A percentile compares a stretch with the other conserved stretches of the same genome.
Evolutionary conservation across 352 stramenopile genomes (phyloP).

Genomic region (Pythium aristosporum): DNA sequence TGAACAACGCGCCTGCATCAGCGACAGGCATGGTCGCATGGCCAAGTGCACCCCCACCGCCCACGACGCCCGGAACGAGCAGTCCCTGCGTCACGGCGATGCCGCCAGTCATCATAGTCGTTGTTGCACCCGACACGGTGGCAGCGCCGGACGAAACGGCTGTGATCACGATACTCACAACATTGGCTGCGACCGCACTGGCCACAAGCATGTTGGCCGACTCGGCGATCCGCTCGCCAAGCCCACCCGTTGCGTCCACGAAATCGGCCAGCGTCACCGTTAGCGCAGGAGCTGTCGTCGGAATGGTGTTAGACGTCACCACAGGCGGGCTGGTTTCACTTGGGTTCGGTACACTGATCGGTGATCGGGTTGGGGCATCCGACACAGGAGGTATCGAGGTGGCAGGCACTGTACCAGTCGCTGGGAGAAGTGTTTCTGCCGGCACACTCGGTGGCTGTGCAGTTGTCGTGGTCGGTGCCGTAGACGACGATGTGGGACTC

Average conservation of each 20-base stretch:
- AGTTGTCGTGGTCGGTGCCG: neutral
- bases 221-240: conserved; percentile 36
- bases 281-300: conserved; percentile 5
- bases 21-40: conserved; percentile 30
- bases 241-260: conserved; percentile 1
- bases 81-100: conserved; percentile 10
- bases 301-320: neutral
- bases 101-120: conserved; percentile 13
- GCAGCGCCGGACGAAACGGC: conserved; percentile 37
- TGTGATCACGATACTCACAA: conserved; percentile 47
- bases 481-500: neutral
- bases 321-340: neutral
- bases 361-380: neutral
- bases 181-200: conserved; percentile 50
- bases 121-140: conserved; percentile 24
- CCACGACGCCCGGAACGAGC: conserved; percentile 16
- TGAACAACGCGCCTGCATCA: conserved; percentile 52
- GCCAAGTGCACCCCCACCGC: conserved; percentile 5
- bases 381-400: neutral
- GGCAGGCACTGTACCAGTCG: neutral
- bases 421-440: neutral
- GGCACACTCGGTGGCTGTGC: neutral
- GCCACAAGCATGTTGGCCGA: conserved; percentile 58
- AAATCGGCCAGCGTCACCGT: conserved; percentile 20
- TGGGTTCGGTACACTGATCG: neutral